Percentiles rank a stretch among this genome's conserved stretches.
Conservation (phyloP, 2,329 filamentous ascomycete genomes). For the Aspergillus quadricinctus region DNA sequence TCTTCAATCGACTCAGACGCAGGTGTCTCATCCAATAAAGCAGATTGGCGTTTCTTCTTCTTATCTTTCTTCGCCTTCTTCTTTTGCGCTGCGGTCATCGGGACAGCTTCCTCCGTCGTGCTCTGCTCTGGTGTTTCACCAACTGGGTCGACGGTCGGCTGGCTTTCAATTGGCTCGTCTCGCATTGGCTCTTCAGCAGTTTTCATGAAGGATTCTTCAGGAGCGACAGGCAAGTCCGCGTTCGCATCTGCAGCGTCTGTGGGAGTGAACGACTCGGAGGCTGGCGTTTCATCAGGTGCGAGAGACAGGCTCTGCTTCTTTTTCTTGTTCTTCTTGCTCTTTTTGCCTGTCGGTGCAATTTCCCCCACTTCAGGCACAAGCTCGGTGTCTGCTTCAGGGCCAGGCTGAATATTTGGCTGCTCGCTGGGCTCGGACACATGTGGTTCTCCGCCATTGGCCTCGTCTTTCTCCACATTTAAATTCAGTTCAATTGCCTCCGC, state of each 20-base stretch:
- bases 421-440: conserved; percentile 11
- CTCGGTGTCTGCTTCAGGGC: conserved; percentile 7
- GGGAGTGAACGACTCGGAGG: not conserved
- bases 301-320: conserved; percentile 11
- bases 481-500: conserved; percentile 4
- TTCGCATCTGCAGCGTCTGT: not conserved
- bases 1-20: not conserved
- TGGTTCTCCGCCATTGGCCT: conserved; percentile 19
- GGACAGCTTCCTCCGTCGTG: conserved; percentile 2
- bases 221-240: not conserved
- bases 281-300: conserved; percentile 2
- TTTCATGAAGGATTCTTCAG: conserved; percentile 2
- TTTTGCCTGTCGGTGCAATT: conserved; percentile 9
- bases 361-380: conserved; percentile 11
- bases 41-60: conserved; percentile 16
- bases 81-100: conserved; percentile 20
- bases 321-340: conserved; percentile 18
- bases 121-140: conserved; percentile 2
- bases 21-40: conserved; percentile 3
- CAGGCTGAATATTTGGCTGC: not conserved
- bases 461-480: conserved; percentile 13
- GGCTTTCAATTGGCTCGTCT: conserved; percentile 5
- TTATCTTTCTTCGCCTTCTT: conserved; percentile 26
- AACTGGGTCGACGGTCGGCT: not conserved
- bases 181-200: not conserved